Conservation (phyloP, 2,329 filamentous ascomycete species). For the Ophiobolus disseminans region DNA sequence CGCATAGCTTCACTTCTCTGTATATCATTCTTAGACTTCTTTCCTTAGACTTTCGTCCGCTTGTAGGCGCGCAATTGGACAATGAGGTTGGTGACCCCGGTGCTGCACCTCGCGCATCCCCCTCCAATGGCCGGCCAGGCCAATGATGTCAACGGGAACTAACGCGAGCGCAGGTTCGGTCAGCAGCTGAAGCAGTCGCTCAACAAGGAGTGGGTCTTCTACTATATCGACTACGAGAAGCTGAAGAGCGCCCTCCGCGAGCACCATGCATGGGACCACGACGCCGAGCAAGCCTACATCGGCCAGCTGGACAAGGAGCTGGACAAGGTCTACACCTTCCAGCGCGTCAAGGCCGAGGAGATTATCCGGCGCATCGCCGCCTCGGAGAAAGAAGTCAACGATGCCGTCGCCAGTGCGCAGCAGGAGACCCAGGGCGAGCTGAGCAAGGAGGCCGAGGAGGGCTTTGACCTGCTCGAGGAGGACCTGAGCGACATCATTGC, state of each 20-base stretch:
- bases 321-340: conserved; percentile 97
- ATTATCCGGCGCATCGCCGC: conserved; percentile 88
- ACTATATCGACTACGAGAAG: conserved; percentile 97
- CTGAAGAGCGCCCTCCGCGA: conserved; percentile 87
- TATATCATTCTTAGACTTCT: conserved; percentile 14
- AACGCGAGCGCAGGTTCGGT: conserved; percentile 71
- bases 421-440: conserved; percentile 27
- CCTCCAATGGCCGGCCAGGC: conserved; percentile 22
- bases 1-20: conserved; percentile 13
- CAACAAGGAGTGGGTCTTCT: conserved; percentile 96
- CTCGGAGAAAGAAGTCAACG: conserved; percentile 86
- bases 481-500: conserved; percentile 97
- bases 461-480: conserved; percentile 92
- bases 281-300: conserved; percentile 90
- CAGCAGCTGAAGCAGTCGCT: conserved; percentile 95
- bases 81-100: conserved; percentile 33
- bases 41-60: background rate
- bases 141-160: conserved; percentile 35
- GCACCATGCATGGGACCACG: conserved; percentile 82
- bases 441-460: conserved; percentile 76
- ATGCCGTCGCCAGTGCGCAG: conserved; percentile 73
- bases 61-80: conserved; percentile 13
- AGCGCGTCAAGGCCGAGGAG: conserved; percentile 96
- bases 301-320: conserved; percentile 86
- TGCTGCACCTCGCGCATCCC: conserved; percentile 7